A percentile compares a stretch with the other conserved stretches of the same genome.
These are phyloP conservation scores for Paracorniculantispora psalliotae DNA, from an alignment of 2,329 filamentous ascomycete genomes.

Conservation along the genomic window DNA sequence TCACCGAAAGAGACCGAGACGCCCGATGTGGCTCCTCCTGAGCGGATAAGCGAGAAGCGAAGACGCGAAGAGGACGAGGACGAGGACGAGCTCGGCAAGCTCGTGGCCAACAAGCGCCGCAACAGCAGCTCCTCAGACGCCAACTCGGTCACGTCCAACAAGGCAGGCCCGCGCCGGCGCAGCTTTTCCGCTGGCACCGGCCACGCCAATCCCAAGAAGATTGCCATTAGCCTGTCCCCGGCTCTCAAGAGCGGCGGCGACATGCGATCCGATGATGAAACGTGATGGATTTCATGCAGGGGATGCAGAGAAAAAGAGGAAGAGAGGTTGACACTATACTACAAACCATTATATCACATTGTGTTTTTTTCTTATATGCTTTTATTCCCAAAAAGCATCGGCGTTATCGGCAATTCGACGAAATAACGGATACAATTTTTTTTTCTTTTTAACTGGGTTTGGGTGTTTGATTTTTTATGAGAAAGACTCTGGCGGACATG, in stretches of 20 bases:
- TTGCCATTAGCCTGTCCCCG: slow-evolving; percentile 53
- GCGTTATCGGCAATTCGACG: slow-evolving; percentile 7
- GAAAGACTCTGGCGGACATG: background rate
- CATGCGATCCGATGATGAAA: slow-evolving; percentile 35
- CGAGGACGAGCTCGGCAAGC: slow-evolving; percentile 83
- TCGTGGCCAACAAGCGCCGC: slow-evolving; percentile 61
- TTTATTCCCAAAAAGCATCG: slow-evolving; percentile 6
- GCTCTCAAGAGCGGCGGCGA: slow-evolving; percentile 35
- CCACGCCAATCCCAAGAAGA: slow-evolving; percentile 44
- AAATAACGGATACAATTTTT: slow-evolving; percentile 9
- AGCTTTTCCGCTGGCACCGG: slow-evolving; percentile 39
- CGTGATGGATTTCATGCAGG: slow-evolving; percentile 24
- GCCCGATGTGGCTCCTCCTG: slow-evolving; percentile 50
- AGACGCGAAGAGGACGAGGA: slow-evolving; percentile 86
- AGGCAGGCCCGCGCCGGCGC: slow-evolving; percentile 29
- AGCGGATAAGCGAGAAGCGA: slow-evolving; percentile 82
- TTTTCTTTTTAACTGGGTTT: background rate
- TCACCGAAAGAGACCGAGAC: slow-evolving; percentile 24
- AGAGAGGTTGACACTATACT: background rate
- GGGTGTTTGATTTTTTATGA: background rate
- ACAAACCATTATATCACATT: slow-evolving; percentile 1
- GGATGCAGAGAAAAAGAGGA: background rate
- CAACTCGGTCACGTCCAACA: slow-evolving; percentile 32
- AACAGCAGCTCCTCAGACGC: slow-evolving; percentile 50
- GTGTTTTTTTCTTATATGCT: slow-evolving; percentile 1